These are phyloP conservation scores for Eragrostis nindensis DNA, from an alignment of 176 grass and related monocot genomes.

Conservation along the genomic window DNA sequence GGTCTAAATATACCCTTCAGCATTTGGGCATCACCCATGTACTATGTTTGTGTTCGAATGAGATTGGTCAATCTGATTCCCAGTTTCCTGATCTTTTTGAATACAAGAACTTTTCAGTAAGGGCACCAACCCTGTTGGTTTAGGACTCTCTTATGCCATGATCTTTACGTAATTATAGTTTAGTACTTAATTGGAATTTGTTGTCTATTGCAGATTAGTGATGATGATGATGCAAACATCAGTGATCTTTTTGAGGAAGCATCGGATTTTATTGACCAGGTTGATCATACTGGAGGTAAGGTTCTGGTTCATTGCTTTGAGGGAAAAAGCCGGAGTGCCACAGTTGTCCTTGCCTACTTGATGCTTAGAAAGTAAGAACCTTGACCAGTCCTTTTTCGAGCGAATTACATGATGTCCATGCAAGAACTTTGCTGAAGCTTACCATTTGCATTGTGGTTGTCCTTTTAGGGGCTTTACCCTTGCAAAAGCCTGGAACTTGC, in stretches of 20 bases:
- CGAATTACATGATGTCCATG: background rate
- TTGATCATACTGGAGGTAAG: conserved; percentile 66
- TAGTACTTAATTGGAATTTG: background rate
- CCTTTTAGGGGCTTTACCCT: conserved; percentile 67
- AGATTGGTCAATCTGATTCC: conserved; percentile 99
- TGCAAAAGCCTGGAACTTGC: conserved; percentile 70
- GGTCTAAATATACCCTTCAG: conserved; percentile 88
- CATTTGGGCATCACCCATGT: conserved; percentile 92
- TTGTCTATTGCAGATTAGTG: conserved; percentile 68
- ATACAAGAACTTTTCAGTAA: conserved; percentile 98
- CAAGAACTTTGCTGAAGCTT: conserved; percentile 1
- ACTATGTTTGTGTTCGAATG: conserved; percentile 97
- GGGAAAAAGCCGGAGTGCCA: conserved; percentile 94
- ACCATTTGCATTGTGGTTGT: background rate
- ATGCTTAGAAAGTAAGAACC: conserved; percentile 84
- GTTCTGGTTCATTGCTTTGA: conserved; percentile 95
- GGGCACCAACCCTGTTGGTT: conserved; percentile 40
- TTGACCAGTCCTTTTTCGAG: background rate
- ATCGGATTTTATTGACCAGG: conserved; percentile 67
- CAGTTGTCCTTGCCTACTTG: conserved; percentile 79
- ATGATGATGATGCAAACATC: conserved; percentile 92
- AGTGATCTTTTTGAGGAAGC: conserved; percentile 86
- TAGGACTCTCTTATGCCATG: conserved; percentile 6
- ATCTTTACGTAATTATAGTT: conserved; percentile 21
- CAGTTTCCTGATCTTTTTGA: conserved; percentile 90